Conservation (phyloP, 129 eudicot genomes). For the Gnaphalium uliginosum region DNA sequence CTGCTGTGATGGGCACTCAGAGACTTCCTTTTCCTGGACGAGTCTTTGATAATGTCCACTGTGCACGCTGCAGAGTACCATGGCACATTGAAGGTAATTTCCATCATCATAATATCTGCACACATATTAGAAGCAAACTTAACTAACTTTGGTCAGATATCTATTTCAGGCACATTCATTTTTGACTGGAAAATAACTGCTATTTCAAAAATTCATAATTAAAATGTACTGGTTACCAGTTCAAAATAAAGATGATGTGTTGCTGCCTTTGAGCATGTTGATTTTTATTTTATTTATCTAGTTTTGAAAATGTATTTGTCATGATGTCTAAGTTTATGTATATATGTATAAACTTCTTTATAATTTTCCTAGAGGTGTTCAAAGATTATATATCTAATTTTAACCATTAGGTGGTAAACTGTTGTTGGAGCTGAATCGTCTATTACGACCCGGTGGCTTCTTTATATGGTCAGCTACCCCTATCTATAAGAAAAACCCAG, state of each 20-base stretch:
- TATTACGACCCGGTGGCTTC: constrained; percentile 86
- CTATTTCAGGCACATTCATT: too few relatives aligned
- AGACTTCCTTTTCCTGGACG: constrained; percentile 85
- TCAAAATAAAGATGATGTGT: too few relatives aligned
- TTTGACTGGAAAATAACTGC: too few relatives aligned
- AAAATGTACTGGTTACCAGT: too few relatives aligned
- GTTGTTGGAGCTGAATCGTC: constrained; percentile 82
- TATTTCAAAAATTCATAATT: too few relatives aligned
- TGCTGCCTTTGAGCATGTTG: too few relatives aligned
- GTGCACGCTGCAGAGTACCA: constrained; percentile 93
- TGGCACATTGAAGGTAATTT: constrained; percentile 88
- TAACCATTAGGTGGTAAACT: constrained; percentile 73
- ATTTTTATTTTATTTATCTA: too few relatives aligned
- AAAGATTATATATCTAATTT: not conserved
- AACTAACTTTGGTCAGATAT: too few relatives aligned
- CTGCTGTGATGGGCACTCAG: constrained; percentile 90
- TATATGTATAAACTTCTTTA: not conserved
- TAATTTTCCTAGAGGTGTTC: not conserved
- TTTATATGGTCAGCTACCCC: constrained; percentile 98
- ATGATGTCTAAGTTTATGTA: too few relatives aligned
- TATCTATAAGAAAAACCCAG: constrained; percentile 65
- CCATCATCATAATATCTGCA: too few relatives aligned
- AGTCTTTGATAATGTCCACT: constrained; percentile 79
- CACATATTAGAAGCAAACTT: not conserved
- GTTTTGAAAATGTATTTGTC: too few relatives aligned